Conservation (phyloP, 1,284 basidiomycete species). For the Pseudozyma sp. region DNA sequence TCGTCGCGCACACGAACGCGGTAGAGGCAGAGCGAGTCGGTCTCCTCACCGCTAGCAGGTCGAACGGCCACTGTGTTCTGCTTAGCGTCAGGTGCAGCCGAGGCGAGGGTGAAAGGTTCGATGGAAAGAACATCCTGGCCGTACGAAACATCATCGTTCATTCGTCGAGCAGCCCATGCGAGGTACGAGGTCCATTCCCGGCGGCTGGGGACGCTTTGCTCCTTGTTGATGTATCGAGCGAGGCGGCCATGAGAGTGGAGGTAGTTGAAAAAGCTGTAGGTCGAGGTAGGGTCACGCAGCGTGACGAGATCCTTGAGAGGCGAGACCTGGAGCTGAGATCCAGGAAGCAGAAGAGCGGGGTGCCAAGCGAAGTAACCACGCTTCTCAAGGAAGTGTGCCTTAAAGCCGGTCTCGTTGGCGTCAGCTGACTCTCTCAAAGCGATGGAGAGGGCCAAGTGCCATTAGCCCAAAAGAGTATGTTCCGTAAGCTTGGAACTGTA, state of each 20-base stretch:
- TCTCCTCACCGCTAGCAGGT: slow-evolving; percentile 18
- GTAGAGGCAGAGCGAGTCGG: slow-evolving; percentile 44
- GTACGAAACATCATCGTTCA: slow-evolving; percentile 60
- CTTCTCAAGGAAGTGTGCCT: slow-evolving; percentile 61
- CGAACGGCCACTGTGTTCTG: slow-evolving; percentile 33
- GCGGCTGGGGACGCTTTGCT: slow-evolving; percentile 63
- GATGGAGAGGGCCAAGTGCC: slow-evolving; percentile 66
- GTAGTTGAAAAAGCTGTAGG: slow-evolving; percentile 66
- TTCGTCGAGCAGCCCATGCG: slow-evolving; percentile 63
- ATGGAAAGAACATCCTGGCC: slow-evolving; percentile 60
- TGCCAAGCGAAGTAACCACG: slow-evolving; percentile 67
- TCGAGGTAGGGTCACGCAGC: slow-evolving; percentile 67
- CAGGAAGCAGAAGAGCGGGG: slow-evolving; percentile 64
- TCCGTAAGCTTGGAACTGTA: too few species aligned
- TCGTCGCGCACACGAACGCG: slow-evolving; percentile 40
- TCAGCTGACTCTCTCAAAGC: slow-evolving; percentile 62
- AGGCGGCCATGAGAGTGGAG: slow-evolving; percentile 64
- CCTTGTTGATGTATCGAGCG: slow-evolving; percentile 66
- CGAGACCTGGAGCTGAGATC: slow-evolving; percentile 67
- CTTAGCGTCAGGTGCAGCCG: slow-evolving; percentile 25
- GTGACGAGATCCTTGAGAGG: slow-evolving; percentile 68
- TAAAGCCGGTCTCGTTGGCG: slow-evolving; percentile 47
- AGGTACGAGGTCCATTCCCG: slow-evolving; percentile 68
- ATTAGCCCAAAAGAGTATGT: too few species aligned
- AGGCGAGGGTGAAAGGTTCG: slow-evolving; percentile 50